A percentile compares a stretch with the other conserved stretches of the same genome.
These are phyloP conservation scores for Protea cynaroides DNA, from an alignment of 164 flowering plant genomes.

Conservation along the genomic window DNA sequence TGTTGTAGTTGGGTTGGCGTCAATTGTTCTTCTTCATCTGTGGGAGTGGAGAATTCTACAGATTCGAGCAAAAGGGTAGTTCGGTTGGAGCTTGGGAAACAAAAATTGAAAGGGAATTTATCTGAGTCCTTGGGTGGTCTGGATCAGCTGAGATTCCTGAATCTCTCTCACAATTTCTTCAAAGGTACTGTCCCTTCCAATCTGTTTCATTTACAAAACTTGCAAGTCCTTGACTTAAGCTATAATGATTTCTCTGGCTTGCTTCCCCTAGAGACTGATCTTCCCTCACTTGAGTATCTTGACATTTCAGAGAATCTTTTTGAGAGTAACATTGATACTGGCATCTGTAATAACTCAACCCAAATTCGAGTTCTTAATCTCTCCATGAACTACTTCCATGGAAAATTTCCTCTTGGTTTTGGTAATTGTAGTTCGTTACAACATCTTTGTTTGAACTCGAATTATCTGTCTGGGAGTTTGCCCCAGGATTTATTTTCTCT, in stretches of 20 bases:
- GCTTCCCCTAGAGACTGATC: neutral
- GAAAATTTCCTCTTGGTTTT: slow-evolving; percentile 5
- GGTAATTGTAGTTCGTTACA: slow-evolving; percentile 14
- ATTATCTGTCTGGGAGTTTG: slow-evolving; percentile 10
- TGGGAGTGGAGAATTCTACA: neutral
- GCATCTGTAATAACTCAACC: neutral
- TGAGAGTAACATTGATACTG: neutral
- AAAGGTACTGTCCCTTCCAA: slow-evolving; percentile 3
- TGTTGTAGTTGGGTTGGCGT: slow-evolving; percentile 14
- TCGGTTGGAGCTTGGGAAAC: slow-evolving; percentile 1
- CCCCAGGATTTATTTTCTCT: slow-evolving; percentile 4
- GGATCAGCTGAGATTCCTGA: slow-evolving; percentile 6
- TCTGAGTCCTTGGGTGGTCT: slow-evolving; percentile 8
- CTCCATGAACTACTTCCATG: slow-evolving; percentile 1
- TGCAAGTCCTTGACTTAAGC: slow-evolving; percentile 11
- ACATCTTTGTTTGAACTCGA: slow-evolving; percentile 7
- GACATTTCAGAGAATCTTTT: neutral
- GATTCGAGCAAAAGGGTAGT: neutral
- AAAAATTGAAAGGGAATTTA: neutral
- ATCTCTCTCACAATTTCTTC: slow-evolving; percentile 13
- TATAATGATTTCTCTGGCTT: slow-evolving; percentile 3
- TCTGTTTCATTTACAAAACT: slow-evolving; percentile 7
- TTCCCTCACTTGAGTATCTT: neutral
- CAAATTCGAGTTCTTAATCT: slow-evolving; percentile 2
- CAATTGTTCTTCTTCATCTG: neutral